phyloP scores from a whole-genome alignment of 495 filamentous ascomycete species.

The Friedmanniomyces simplex region DNA sequence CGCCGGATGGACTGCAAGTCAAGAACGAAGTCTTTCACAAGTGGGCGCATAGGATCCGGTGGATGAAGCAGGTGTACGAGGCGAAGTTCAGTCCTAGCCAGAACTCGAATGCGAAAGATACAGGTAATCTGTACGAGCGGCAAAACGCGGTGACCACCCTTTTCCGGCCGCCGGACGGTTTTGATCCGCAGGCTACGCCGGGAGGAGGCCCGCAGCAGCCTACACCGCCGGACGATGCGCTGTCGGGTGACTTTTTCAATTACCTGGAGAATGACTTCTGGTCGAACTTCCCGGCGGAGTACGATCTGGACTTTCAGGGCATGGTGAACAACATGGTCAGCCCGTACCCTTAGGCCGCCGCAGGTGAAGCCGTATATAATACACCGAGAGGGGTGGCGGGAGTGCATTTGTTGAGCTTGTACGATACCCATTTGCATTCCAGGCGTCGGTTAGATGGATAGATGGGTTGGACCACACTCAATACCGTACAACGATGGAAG shows the following conservation, averaged over 20 bases:
- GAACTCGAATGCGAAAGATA: background rate
- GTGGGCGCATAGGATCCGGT: slow-evolving; percentile 11
- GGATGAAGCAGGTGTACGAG: slow-evolving; percentile 19
- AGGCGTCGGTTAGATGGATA: background rate
- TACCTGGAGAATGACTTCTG: slow-evolving; percentile 18
- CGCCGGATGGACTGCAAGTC: slow-evolving; percentile 9
- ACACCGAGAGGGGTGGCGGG: slow-evolving; percentile 76
- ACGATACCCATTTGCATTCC: slow-evolving; percentile 30
- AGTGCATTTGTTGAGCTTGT: slow-evolving; percentile 77
- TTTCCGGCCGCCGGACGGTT: background rate
- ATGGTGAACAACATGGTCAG: slow-evolving; percentile 66
- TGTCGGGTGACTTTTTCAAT: slow-evolving; percentile 17
- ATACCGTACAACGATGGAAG: background rate
- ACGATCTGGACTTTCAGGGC: slow-evolving; percentile 12
- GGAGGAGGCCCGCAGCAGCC: slow-evolving; percentile 7
- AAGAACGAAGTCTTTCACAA: slow-evolving; percentile 16
- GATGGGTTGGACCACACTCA: background rate
- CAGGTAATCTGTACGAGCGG: background rate
- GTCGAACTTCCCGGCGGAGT: slow-evolving; percentile 11
- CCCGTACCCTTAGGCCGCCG: slow-evolving; percentile 58
- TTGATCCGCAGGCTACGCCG: background rate
- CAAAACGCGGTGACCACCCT: background rate
- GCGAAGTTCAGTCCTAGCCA: slow-evolving; percentile 1
- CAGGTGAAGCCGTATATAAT: slow-evolving; percentile 38
- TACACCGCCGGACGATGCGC: slow-evolving; percentile 13